These are phyloP conservation scores for Xylaria curta DNA, from an alignment of 495 filamentous ascomycete genomes.

Conservation along the genomic window DNA sequence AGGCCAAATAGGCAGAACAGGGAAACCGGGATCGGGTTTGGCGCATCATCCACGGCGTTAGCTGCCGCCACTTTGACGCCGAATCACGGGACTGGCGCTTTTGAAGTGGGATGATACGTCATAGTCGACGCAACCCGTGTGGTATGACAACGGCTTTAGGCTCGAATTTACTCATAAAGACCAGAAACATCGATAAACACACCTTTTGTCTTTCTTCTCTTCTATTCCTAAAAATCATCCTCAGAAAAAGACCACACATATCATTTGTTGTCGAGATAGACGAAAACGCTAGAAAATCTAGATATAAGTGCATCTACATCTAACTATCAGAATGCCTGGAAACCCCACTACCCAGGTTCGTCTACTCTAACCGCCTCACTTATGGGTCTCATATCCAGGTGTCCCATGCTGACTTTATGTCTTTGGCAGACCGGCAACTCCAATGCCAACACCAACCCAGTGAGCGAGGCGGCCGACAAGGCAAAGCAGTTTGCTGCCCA, in stretches of 20 bases:
- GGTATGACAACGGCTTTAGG: constrained; percentile 17
- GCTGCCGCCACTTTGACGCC: constrained; percentile 38
- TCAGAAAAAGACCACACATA: neutral
- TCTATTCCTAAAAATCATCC: neutral
- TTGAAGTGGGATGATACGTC: constrained; percentile 35
- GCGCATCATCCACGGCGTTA: constrained; percentile 28
- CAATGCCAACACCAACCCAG: constrained; percentile 39
- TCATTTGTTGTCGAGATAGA: neutral
- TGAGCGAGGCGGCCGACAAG: constrained; percentile 40
- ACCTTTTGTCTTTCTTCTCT: neutral
- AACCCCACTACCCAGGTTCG: constrained; percentile 36
- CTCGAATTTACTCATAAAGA: constrained; percentile 17
- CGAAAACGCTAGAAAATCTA: constrained; percentile 10
- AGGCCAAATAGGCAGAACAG: constrained; percentile 4
- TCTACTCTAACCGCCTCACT: constrained; percentile 3
- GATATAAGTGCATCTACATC: constrained; percentile 14
- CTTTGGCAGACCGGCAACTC: constrained; percentile 39
- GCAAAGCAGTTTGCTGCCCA: constrained; percentile 50
- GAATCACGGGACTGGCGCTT: constrained; percentile 39
- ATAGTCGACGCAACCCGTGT: constrained; percentile 31
- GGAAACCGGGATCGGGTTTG: constrained; percentile 33
- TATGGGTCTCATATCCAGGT: neutral
- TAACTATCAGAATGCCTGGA: constrained; percentile 36
- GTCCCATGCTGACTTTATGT: neutral
- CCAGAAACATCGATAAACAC: neutral